A percentile compares a stretch with the other conserved stretches of the same genome.
These are phyloP conservation scores for Amanita polypyramis DNA, from an alignment of 768 basidiomycete species.

Conservation along the genomic window DNA sequence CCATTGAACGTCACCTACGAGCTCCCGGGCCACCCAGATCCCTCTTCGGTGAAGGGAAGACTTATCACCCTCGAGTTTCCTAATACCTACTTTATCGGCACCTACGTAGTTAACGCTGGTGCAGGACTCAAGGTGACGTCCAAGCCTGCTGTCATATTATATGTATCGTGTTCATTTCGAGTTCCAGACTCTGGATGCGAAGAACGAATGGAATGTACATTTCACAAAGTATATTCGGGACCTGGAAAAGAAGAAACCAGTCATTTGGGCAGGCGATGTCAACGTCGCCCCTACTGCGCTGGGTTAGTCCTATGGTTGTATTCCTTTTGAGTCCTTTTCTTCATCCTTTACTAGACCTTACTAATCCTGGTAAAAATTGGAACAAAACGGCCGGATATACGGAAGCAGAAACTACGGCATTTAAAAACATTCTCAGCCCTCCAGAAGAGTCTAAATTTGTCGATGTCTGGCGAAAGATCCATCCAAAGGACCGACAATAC, in stretches of 20 bases:
- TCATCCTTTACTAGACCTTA: conserved; percentile 37
- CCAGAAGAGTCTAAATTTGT: conserved; percentile 41
- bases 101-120: conserved; percentile 83
- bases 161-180: neutral
- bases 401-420: conserved; percentile 68
- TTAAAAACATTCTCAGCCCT: conserved; percentile 54
- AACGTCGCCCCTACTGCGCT: conserved; percentile 76
- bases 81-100: conserved; percentile 58
- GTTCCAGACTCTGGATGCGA: conserved; percentile 60
- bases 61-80: conserved; percentile 78
- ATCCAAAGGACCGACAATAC: conserved; percentile 64
- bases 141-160: neutral
- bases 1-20: conserved; percentile 54
- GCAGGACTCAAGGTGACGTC: conserved; percentile 51
- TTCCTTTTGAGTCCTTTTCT: neutral
- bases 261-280: conserved; percentile 83
- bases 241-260: conserved; percentile 69
- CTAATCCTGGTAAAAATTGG: conserved; percentile 68
- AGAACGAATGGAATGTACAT: conserved; percentile 71
- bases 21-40: conserved; percentile 69
- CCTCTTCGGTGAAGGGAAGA: conserved; percentile 56
- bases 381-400: conserved; percentile 86
- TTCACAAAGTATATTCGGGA: conserved; percentile 65
- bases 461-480: conserved; percentile 69
- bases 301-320: conserved; percentile 27